Evolutionary conservation across 495 filamentous ascomycete genomes (phyloP).

Genomic region (Lineolata rhizophorae): DNA sequence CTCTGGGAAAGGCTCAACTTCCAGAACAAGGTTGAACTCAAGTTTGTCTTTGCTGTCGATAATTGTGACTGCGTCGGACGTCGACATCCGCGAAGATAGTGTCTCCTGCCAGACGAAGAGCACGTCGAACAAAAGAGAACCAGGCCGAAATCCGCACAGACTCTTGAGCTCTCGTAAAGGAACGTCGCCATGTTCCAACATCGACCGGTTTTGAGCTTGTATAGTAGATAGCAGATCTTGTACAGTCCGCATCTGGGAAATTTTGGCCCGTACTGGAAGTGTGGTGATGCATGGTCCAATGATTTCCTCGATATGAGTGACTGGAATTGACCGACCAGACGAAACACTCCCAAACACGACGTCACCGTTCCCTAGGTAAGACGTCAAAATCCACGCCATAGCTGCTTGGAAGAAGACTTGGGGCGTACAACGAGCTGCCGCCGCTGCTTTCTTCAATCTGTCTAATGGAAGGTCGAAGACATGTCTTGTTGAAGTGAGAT

Average conservation of each 20-base stretch:
- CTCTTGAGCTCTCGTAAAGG: constrained; percentile 46
- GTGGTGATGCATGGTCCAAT: constrained; percentile 52
- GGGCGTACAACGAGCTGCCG: constrained; percentile 14
- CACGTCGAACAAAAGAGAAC: constrained; percentile 37
- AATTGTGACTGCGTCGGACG: constrained; percentile 19
- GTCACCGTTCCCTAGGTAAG: constrained; percentile 39
- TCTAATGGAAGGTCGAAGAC: constrained; percentile 1
- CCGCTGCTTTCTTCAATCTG: not conserved
- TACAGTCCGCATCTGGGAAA: constrained; percentile 23
- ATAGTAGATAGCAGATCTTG: constrained; percentile 34
- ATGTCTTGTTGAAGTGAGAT: not conserved
- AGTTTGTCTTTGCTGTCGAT: constrained; percentile 38
- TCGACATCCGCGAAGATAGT: constrained; percentile 19
- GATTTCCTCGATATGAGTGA: constrained; percentile 43
- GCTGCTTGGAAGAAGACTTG: constrained; percentile 54
- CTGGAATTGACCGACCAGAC: constrained; percentile 48
- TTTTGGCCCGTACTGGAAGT: constrained; percentile 39
- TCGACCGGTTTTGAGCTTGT: constrained; percentile 35
- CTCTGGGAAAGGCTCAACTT: constrained; percentile 34
- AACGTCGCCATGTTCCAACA: constrained; percentile 32
- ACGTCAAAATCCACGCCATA: constrained; percentile 38
- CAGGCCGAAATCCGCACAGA: constrained; percentile 24
- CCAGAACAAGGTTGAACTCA: constrained; percentile 51
- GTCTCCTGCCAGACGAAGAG: constrained; percentile 64
- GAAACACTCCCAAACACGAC: constrained; percentile 53